A percentile compares a stretch with the other conserved stretches of the same genome.
Conservation (phyloP, 2,329 filamentous ascomycete species). For the Diaporthe sp. region DNA sequence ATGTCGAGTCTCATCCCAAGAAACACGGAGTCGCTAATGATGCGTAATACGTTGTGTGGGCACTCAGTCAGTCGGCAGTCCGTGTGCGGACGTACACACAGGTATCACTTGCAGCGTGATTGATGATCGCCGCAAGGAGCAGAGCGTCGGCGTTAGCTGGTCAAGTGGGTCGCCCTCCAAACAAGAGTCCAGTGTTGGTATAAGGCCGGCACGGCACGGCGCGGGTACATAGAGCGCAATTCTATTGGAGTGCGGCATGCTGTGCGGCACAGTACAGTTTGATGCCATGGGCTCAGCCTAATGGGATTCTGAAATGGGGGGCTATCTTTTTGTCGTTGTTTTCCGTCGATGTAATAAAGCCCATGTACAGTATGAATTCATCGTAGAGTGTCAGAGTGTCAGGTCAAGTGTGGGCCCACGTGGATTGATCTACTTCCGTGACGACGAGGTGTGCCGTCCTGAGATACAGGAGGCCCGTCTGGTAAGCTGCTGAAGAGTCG, state of each 20-base stretch:
- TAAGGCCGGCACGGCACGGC: slow-evolving; percentile 5
- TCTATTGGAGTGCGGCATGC: background rate
- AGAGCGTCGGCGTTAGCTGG: background rate
- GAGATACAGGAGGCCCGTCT: background rate
- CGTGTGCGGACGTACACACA: background rate
- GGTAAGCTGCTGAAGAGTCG: background rate
- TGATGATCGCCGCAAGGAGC: slow-evolving; percentile 31
- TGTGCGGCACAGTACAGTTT: background rate
- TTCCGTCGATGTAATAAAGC: background rate
- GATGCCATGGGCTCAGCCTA: background rate
- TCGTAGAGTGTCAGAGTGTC: background rate
- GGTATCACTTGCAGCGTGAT: background rate
- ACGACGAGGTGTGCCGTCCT: background rate
- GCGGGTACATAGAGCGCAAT: background rate
- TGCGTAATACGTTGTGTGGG: background rate
- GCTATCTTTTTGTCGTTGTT: too few relatives aligned
- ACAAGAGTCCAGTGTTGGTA: background rate
- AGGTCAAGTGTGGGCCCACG: slow-evolving; percentile 9
- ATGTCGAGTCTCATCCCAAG: slow-evolving; percentile 36
- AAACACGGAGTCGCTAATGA: slow-evolving; percentile 2
- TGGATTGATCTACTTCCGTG: background rate
- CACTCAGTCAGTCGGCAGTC: background rate
- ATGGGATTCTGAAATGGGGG: background rate
- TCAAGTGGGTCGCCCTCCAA: background rate
- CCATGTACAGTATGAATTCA: background rate